phyloP scores from a whole-genome alignment of 352 stramenopile genomes.

The Pythium rhizo-oryzae region DNA sequence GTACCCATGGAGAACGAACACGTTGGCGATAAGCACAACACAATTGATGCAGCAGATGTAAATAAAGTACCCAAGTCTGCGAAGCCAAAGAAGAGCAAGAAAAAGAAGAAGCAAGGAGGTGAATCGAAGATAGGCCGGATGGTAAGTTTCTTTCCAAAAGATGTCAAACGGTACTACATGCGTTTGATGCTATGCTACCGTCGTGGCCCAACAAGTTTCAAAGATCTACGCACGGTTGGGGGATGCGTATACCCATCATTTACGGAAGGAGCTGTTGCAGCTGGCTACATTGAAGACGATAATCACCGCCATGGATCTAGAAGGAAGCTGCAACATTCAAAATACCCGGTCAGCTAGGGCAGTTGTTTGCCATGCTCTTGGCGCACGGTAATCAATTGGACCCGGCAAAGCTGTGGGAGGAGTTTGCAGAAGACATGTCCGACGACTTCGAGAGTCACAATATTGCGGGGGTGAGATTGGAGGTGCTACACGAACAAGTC shows the following conservation, averaged over 20 bases:
- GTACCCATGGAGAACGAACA: not conserved
- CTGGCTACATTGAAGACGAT: slow-evolving; percentile 30
- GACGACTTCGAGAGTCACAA: not conserved
- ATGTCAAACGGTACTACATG: slow-evolving; percentile 34
- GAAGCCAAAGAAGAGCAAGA: too few species aligned
- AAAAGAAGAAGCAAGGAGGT: not conserved
- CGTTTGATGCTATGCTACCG: slow-evolving; percentile 28
- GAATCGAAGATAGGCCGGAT: not conserved
- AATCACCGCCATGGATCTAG: slow-evolving; percentile 19
- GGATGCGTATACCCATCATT: slow-evolving; percentile 15
- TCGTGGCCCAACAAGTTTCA: slow-evolving; percentile 25
- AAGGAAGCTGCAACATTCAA: slow-evolving; percentile 13
- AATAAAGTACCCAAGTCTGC: too few species aligned
- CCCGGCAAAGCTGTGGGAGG: not conserved
- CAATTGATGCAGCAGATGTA: too few species aligned
- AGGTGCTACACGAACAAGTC: not conserved
- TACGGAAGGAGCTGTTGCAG: slow-evolving; percentile 14
- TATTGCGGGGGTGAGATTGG: not conserved
- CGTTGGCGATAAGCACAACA: too few species aligned
- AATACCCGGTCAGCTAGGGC: slow-evolving; percentile 27
- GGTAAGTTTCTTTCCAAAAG: slow-evolving; percentile 23
- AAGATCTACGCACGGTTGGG: slow-evolving; percentile 29
- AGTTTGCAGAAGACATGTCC: not conserved
- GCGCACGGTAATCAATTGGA: not conserved
- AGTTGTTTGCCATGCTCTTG: slow-evolving; percentile 35